Conservation (phyloP, 495 filamentous ascomycete species). For the Podospora comata region DNA sequence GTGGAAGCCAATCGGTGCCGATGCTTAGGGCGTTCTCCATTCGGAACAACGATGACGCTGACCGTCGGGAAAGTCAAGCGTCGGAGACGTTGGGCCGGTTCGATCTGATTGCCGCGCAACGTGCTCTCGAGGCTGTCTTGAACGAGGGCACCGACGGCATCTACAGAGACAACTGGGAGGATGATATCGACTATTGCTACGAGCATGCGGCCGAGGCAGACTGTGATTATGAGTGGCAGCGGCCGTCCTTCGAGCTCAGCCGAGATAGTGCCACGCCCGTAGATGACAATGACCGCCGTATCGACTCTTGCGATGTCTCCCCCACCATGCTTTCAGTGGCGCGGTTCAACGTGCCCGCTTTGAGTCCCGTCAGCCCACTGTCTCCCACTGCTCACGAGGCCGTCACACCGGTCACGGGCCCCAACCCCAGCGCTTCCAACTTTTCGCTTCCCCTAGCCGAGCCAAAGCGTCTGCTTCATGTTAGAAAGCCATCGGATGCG, state of each 20-base stretch:
- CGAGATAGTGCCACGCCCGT: constrained; percentile 33
- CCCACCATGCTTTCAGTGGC: constrained; percentile 40
- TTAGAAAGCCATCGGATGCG: constrained; percentile 42
- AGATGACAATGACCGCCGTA: constrained; percentile 25
- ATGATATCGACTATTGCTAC: constrained; percentile 93
- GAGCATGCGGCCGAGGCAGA: constrained; percentile 86
- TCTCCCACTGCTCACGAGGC: constrained; percentile 40
- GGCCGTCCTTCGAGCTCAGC: constrained; percentile 45
- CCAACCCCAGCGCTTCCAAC: constrained; percentile 38
- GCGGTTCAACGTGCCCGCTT: constrained; percentile 44
- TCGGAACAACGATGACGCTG: constrained; percentile 25
- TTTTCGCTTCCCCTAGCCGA: constrained; percentile 43
- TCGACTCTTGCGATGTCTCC: constrained; percentile 29
- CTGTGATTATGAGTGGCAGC: constrained; percentile 86
- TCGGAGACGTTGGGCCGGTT: constrained; percentile 46
- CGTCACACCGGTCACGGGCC: constrained; percentile 38
- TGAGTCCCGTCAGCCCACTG: constrained; percentile 44
- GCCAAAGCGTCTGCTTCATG: constrained; percentile 30
- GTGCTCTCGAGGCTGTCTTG: constrained; percentile 28
- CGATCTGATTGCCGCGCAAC: constrained; percentile 37
- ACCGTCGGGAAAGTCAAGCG: constrained; percentile 41
- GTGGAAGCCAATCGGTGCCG: constrained; percentile 47
- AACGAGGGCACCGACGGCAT: constrained; percentile 43
- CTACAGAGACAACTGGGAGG: constrained; percentile 70
- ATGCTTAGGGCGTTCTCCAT: constrained; percentile 41